Base-by-base conservation (phyloP, 2,329 filamentous ascomycete species). In the Colletotrichum sp. region DNA sequence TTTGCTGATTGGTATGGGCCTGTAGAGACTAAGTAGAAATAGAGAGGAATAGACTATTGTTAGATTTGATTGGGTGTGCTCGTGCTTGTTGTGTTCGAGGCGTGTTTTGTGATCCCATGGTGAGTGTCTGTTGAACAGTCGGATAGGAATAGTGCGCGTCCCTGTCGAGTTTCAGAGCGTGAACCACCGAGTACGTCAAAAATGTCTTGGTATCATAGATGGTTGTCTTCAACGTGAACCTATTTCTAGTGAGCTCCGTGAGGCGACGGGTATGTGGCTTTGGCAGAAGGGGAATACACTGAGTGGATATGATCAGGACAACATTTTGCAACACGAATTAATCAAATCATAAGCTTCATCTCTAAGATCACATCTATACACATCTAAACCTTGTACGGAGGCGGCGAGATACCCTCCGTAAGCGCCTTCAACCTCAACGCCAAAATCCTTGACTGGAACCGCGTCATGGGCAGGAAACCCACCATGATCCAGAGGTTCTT, bases 181-280 rank as follows among this genome's bases (percentile, higher is more conserved):
- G 1, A 38, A 5, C 15, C 15, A n/a, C 8, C 16, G 18, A 9
- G 8, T 43, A 43, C 9, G n/a, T n/a, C n/a, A n/a, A n/a, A n/a
- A n/a, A n/a, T n/a, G n/a, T n/a, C n/a, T n/a, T n/a, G n/a, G n/a
- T n/a, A n/a, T n/a, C n/a, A n/a, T n/a, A n/a, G n/a, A n/a, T n/a
- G n/a, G n/a, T n/a, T n/a, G n/a, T n/a, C n/a, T n/a, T n/a, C n/a
- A n/a, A n/a, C n/a, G n/a, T n/a, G n/a, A n/a, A n/a, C n/a, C n/a
- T n/a, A n/a, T n/a, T n/a, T n/a, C n/a, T n/a, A n/a, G n/a, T n/a
- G n/a, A n/a, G n/a, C n/a, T n/a, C n/a, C n/a, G n/a, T n/a, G 34
- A 0, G 34, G 15, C 1, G 34, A 2, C 4, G 15, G 0, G 5
- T 38, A 7, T 38, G 15, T 36, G 7, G 15, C 15, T 5, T 18